These are phyloP conservation scores for Linaria vulgaris DNA, from an alignment of 257 asterid genomes.

Conservation along the genomic window DNA sequence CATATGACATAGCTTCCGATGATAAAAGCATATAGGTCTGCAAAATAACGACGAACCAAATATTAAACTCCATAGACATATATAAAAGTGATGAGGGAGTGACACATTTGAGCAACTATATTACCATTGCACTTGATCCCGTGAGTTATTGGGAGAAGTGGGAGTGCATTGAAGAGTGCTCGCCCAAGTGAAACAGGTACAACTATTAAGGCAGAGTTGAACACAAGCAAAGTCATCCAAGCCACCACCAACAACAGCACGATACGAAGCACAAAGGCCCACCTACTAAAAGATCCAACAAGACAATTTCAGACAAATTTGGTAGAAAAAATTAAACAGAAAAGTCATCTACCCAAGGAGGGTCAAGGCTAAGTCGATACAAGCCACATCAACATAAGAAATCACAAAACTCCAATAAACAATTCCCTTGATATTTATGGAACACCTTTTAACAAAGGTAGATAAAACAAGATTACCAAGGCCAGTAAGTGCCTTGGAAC, in stretches of 20 bases:
- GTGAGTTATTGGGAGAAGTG: conserved; percentile 86
- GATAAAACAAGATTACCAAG: no score
- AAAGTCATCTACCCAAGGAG: neutral
- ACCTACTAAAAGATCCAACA: conserved; percentile 62
- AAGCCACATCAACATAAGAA: neutral
- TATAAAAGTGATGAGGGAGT: neutral
- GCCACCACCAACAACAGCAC: conserved; percentile 82
- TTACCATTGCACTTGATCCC: conserved; percentile 97
- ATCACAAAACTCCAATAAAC: no score
- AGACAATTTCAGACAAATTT: conserved; percentile 36
- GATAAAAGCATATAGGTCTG: conserved; percentile 88
- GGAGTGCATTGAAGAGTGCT: conserved; percentile 70
- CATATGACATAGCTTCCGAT: conserved; percentile 97
- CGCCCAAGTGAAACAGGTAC: conserved; percentile 92
- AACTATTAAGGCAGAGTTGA: conserved; percentile 80
- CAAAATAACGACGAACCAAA: conserved; percentile 7
- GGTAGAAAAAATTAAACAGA: neutral
- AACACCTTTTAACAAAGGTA: no score
- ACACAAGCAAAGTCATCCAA: conserved; percentile 89
- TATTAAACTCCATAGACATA: neutral
- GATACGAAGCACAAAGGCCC: conserved; percentile 82
- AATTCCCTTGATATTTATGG: no score
- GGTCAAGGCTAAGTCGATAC: neutral
- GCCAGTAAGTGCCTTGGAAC: no score
- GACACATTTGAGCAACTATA: conserved; percentile 7